A percentile compares a stretch with the other conserved stretches of the same genome.
phyloP scores from a whole-genome alignment of 169 alveolate species.

The Eimeria praecox region DNA sequence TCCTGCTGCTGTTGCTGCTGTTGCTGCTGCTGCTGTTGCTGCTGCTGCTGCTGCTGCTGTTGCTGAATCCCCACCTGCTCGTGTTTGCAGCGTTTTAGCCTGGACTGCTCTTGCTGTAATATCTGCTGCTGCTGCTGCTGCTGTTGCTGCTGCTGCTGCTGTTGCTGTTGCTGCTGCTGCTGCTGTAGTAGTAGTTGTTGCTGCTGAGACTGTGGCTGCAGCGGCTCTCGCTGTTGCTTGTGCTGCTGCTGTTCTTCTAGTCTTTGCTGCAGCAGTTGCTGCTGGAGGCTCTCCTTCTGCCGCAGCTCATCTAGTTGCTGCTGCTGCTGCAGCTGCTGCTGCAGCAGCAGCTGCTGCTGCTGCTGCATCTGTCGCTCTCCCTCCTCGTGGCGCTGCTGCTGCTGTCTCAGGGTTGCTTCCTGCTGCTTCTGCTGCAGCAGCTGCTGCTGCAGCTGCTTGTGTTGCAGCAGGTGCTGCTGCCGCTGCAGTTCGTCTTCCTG shows the following conservation, averaged over 20 bases:
- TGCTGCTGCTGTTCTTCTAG: constrained; percentile 1
- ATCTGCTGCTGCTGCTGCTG: too few species aligned
- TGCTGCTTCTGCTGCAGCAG: too few species aligned
- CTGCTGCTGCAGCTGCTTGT: too few species aligned
- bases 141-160: not conserved
- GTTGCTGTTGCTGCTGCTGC: not conserved
- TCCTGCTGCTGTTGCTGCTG: constrained; percentile 7
- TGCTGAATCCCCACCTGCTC: not conserved
- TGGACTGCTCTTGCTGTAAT: not conserved
- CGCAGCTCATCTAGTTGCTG: not conserved
- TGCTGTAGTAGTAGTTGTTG: too few species aligned
- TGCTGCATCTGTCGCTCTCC: not conserved
- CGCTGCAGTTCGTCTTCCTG: not conserved
- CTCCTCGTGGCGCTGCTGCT: not conserved
- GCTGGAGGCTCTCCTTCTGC: not conserved
- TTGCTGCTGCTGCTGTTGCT: not conserved
- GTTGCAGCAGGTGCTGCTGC: not conserved
- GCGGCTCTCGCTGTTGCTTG: not conserved
- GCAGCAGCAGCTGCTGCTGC: not conserved
- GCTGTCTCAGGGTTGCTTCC: not conserved
- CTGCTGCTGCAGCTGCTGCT: not conserved
- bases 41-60: not conserved
- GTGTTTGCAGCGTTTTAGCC: not conserved
- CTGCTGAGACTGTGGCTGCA: not conserved
- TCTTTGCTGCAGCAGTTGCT: too few species aligned